phyloP scores from a whole-genome alignment of 1,139 yeast genomes.

The Candida sojae region DNA sequence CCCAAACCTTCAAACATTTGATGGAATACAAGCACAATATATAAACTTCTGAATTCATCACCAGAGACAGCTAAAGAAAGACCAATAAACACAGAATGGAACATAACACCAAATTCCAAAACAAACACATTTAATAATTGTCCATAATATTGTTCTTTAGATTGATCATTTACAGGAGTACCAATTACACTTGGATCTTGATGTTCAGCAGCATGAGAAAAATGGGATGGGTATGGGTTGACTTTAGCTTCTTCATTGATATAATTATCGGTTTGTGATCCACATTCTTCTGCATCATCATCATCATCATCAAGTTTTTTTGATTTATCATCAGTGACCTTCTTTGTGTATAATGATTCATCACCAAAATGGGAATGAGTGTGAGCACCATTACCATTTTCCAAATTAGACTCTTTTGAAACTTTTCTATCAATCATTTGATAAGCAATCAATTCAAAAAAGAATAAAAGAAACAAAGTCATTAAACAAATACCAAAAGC shows the following conservation, averaged over 20 bases:
- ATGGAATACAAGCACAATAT: slow-evolving; percentile 83
- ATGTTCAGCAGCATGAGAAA: slow-evolving; percentile 49
- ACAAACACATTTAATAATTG: slow-evolving; percentile 53
- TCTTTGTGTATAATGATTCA: slow-evolving; percentile 29
- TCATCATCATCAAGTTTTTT: slow-evolving; percentile 17
- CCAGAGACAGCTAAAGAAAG: slow-evolving; percentile 71
- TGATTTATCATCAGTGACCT: slow-evolving; percentile 23
- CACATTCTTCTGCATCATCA: slow-evolving; percentile 17
- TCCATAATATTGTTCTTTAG: slow-evolving; percentile 45
- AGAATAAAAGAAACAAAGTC: slow-evolving; percentile 45
- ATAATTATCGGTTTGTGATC: background rate
- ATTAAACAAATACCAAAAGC: slow-evolving; percentile 42
- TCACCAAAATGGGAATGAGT: slow-evolving; percentile 56
- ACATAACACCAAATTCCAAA: slow-evolving; percentile 76
- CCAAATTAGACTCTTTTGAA: slow-evolving; percentile 8
- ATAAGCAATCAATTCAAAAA: slow-evolving; percentile 58
- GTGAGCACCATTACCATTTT: slow-evolving; percentile 35
- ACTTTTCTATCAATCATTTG: slow-evolving; percentile 46
- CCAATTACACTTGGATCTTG: slow-evolving; percentile 54
- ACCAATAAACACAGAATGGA: slow-evolving; percentile 83
- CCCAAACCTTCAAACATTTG: slow-evolving; percentile 94
- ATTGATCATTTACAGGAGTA: slow-evolving; percentile 37
- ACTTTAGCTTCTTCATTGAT: slow-evolving; percentile 18
- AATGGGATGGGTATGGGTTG: slow-evolving; percentile 44
- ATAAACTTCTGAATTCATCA: slow-evolving; percentile 71